phyloP scores from a whole-genome alignment of 345 rosid species.

The Anastatica hierochuntica region DNA sequence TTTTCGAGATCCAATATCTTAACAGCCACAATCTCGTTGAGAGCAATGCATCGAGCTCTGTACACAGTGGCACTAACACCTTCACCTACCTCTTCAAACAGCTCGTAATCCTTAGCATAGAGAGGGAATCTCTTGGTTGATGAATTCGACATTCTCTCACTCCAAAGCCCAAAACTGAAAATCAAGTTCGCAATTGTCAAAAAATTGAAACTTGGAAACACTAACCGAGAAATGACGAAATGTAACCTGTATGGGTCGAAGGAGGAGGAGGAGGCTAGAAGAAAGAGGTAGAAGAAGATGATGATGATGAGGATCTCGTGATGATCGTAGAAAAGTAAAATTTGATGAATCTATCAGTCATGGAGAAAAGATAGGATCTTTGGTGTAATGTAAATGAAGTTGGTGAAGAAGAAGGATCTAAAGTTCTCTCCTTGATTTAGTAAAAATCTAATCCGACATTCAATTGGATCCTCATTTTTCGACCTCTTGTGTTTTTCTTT shows the following conservation, averaged over 20 bases:
- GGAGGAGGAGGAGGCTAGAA: background rate
- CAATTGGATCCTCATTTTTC: background rate
- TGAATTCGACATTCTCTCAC: slow-evolving; percentile 10
- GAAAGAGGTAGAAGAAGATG: slow-evolving; percentile 15
- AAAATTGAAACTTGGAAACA: no score
- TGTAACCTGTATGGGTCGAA: background rate
- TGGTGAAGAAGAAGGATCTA: background rate
- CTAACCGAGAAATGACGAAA: background rate
- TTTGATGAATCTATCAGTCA: slow-evolving; percentile 1
- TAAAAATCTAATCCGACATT: slow-evolving; percentile 10
- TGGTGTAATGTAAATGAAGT: slow-evolving; percentile 9
- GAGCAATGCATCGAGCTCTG: slow-evolving; percentile 69
- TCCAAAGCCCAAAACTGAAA: no score
- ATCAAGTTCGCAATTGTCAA: no score
- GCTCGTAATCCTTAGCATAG: slow-evolving; percentile 50
- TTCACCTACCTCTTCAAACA: slow-evolving; percentile 77
- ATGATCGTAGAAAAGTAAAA: slow-evolving; percentile 2
- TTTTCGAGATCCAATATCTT: slow-evolving; percentile 76
- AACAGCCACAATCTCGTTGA: slow-evolving; percentile 67
- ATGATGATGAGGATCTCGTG: slow-evolving; percentile 22
- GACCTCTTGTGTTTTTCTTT: background rate
- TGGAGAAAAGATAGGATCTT: background rate
- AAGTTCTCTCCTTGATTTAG: slow-evolving; percentile 6
- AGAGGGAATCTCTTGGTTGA: slow-evolving; percentile 53
- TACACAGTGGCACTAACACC: slow-evolving; percentile 78